Evolutionary conservation across 75 land plant genomes (phyloP).

Genomic region (Isoetes taiwanensis): DNA sequence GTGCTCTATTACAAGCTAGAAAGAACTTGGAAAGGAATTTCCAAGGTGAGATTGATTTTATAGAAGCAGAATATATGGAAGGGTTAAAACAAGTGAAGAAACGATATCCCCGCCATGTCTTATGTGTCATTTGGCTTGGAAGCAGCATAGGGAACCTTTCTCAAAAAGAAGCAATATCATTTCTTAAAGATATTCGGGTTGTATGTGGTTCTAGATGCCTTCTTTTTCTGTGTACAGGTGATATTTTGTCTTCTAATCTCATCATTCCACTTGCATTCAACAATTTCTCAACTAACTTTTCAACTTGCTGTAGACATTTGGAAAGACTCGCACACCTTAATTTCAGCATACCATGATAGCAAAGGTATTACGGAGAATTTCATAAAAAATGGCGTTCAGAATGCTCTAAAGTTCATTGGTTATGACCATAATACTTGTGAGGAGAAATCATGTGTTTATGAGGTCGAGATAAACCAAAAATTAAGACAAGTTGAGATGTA

Average conservation of each 20-base stretch:
- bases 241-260: too few relatives aligned
- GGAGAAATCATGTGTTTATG: slow-evolving; percentile 17
- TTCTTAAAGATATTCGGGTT: slow-evolving; percentile 7
- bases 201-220: slow-evolving; percentile 18
- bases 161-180: slow-evolving; percentile 2
- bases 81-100: slow-evolving; percentile 20
- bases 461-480: slow-evolving; percentile 17
- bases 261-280: too few relatives aligned
- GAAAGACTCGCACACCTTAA: slow-evolving; percentile 18
- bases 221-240: slow-evolving; percentile 24
- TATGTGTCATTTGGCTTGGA: slow-evolving; percentile 36
- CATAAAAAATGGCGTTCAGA: slow-evolving; percentile 30
- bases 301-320: slow-evolving; percentile 22
- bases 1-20: slow-evolving; percentile 18
- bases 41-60: slow-evolving; percentile 18
- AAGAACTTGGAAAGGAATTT: slow-evolving; percentile 4
- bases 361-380: slow-evolving; percentile 23
- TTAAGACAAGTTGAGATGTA: slow-evolving; percentile 32
- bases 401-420: slow-evolving; percentile 20
- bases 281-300: too few relatives aligned
- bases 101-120: slow-evolving; percentile 12
- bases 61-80: slow-evolving; percentile 27
- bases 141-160: slow-evolving; percentile 29
- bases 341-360: slow-evolving; percentile 25
- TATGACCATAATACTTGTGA: neutral